A percentile compares a stretch with the other conserved stretches of the same genome.
Evolutionary conservation across 805 yeast genomes (phyloP).

Genomic region (Cyberlindnera americana): DNA sequence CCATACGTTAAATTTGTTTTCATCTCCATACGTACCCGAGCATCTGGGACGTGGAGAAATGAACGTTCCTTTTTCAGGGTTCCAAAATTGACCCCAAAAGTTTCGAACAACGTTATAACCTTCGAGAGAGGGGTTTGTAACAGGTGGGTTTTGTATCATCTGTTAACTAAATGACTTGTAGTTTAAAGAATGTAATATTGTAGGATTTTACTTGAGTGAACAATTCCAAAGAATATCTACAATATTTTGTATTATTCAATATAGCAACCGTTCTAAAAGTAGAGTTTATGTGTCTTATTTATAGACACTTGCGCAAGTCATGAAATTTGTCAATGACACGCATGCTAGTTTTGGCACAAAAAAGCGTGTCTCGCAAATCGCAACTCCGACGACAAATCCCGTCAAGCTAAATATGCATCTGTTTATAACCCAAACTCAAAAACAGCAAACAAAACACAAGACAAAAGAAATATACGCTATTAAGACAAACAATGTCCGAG

Average conservation of each 20-base stretch:
- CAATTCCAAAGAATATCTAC: too few relatives aligned
- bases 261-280: too few relatives aligned
- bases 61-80: conserved; percentile 22
- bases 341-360: too few relatives aligned
- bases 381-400: too few relatives aligned
- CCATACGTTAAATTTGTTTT: conserved; percentile 62
- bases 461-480: too few relatives aligned
- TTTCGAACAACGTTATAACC: conserved; percentile 24
- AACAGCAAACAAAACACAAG: neutral
- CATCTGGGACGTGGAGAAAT: conserved; percentile 25
- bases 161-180: too few relatives aligned
- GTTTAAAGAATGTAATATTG: too few relatives aligned
- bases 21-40: conserved; percentile 46
- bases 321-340: conserved; percentile 1
- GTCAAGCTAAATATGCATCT: too few relatives aligned
- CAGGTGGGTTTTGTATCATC: conserved; percentile 9
- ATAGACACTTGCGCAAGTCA: conserved; percentile 4
- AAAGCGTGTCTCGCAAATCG: too few relatives aligned
- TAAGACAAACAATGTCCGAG: conserved; percentile 1
- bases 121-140: conserved; percentile 24
- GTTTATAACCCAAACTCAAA: neutral
- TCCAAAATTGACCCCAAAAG: conserved; percentile 26
- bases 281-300: too few relatives aligned
- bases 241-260: too few relatives aligned
- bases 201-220: too few relatives aligned